Conservation (phyloP, 805 yeast species). For the Monosporozyma solicola region DNA sequence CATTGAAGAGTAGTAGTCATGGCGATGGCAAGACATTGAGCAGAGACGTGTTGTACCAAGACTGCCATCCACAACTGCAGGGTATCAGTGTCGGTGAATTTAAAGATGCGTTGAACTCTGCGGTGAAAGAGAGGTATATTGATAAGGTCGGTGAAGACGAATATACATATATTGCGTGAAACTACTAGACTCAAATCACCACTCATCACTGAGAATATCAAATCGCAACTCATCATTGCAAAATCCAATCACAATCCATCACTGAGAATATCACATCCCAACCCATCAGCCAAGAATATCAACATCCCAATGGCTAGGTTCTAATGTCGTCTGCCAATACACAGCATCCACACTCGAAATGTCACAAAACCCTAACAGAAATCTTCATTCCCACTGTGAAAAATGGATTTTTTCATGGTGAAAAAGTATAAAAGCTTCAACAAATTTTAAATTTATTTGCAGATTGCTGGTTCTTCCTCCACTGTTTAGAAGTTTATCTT, state of each 20-base stretch:
- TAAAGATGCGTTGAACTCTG: slow-evolving; percentile 20
- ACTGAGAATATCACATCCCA: not conserved
- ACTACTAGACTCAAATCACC: no score
- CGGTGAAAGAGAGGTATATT: slow-evolving; percentile 6
- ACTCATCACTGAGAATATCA: not conserved
- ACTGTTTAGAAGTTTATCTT: not conserved
- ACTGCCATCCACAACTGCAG: slow-evolving; percentile 9
- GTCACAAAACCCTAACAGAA: not conserved
- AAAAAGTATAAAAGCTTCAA: not conserved
- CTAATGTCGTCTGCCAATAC: no score
- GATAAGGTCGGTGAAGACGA: not conserved
- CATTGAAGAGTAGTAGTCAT: slow-evolving; percentile 12
- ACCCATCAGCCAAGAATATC: no score
- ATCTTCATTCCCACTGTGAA: not conserved
- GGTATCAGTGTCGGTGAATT: slow-evolving; percentile 29
- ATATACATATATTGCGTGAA: not conserved
- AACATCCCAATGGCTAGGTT: no score
- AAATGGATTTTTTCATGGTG: not conserved
- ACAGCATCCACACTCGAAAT: not conserved
- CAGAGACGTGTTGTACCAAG: slow-evolving; percentile 7
- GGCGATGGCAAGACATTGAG: slow-evolving; percentile 6
- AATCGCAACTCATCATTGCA: no score
- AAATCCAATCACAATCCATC: not conserved
- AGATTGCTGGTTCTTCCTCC: not conserved
- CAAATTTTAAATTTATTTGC: not conserved